A percentile compares a stretch with the other conserved stretches of the same genome.
Conservation (phyloP, 768 basidiomycete species). For the Leccinum subgranulosum region DNA sequence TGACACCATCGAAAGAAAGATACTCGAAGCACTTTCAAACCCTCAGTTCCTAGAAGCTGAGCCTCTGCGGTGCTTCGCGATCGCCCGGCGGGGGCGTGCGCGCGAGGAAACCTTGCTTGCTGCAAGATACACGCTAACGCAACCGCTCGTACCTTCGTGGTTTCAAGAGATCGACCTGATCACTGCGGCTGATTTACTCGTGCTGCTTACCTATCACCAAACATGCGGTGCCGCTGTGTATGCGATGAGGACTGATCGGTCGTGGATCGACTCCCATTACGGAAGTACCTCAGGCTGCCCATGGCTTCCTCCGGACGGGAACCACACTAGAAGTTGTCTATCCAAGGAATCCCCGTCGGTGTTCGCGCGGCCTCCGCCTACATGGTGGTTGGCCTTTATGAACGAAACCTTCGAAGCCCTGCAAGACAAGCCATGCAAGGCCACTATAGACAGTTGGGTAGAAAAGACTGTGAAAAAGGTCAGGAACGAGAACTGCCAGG, state of each 20-base stretch:
- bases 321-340: not conserved
- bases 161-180: conserved; percentile 28
- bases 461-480: not conserved
- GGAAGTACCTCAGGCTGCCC: not conserved
- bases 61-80: conserved; percentile 30
- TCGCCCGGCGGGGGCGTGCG: conserved; percentile 26
- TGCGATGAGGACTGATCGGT: not conserved
- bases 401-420: conserved; percentile 6
- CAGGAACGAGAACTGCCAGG: not conserved
- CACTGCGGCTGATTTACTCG: conserved; percentile 24
- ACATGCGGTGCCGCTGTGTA: conserved; percentile 12
- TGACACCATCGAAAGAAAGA: conserved; percentile 12
- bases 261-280: conserved; percentile 17
- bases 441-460: not conserved
- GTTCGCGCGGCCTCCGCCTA: not conserved
- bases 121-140: conserved; percentile 26
- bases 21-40: conserved; percentile 18
- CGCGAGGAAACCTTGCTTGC: conserved; percentile 24
- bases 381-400: conserved; percentile 26
- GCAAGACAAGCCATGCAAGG: conserved; percentile 16
- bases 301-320: not conserved
- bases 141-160: conserved; percentile 20
- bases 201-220: conserved; percentile 20
- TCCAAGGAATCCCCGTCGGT: not conserved
- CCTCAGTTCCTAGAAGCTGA: conserved; percentile 16